Base-by-base conservation (phyloP, 2,329 filamentous ascomycete species). In the Westerdykella sp. region DNA sequence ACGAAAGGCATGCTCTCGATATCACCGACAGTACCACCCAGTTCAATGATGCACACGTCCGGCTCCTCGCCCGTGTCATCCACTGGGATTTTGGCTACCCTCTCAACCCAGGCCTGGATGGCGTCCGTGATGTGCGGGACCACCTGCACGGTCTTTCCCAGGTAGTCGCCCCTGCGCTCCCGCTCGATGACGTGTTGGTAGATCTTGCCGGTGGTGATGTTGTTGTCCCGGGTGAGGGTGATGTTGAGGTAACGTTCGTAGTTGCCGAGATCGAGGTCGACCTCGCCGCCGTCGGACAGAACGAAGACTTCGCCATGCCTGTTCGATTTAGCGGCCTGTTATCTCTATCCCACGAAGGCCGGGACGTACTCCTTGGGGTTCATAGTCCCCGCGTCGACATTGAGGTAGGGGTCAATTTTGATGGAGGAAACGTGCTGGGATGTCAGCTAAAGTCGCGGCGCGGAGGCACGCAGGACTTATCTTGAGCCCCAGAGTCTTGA, bases 131-230 rank as follows among this genome's bases (percentile, higher is more conserved):
- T 77, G 68, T 97, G 91, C 2, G 91, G 91, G 5, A 97, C 89
- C 31, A 94, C 85, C 68, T 96, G 89, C 13, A 94, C 84, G 14
- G 90, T 89, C 67, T 85, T 83, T 53, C 91, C 91, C 11, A 97
- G 78, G 59, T 95, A 97, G 64, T 93, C 83, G 43, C 81, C 82
- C 49, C 72, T 70, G 51, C 82, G 73, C 69, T 85, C 81, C 48
- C 80, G 81, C 60, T 89, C 80, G 57, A 95, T 89, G 42, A 96
- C 90, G 58, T 85, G 81, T 61, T 87, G 78, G 71, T 96, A 97
- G 55, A 97, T 88, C 74, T 97, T 96, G 63, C 93, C 93, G 5
- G 91, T 95, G 3, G 93, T 98, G 69, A 98, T 95, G 69, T 97
- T 97, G 74, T 91, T 88, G 56, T 95, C 89, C 48, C 83, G 77